These are phyloP conservation scores for Heterobasidion annosum DNA, from an alignment of 1,284 basidiomycete genomes.

Conservation along the genomic window DNA sequence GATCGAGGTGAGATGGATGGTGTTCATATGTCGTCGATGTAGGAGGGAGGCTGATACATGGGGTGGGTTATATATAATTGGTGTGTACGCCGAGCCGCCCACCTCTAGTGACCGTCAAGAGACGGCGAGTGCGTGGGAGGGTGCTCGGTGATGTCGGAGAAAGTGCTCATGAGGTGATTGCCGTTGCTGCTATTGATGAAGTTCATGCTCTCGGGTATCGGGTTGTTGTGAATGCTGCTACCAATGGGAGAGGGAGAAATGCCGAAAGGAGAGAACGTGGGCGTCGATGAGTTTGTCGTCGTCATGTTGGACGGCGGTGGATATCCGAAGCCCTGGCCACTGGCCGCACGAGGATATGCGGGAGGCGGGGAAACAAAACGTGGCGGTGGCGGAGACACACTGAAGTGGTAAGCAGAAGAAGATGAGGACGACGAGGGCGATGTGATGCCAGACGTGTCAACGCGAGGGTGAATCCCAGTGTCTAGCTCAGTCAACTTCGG, in stretches of 20 bases:
- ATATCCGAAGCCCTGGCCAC: constrained; percentile 15
- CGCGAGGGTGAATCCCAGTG: constrained; percentile 18
- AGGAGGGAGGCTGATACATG: constrained; percentile 11
- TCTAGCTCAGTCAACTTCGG: constrained; percentile 27
- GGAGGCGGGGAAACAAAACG: constrained; percentile 42
- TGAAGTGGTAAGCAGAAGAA: constrained; percentile 28
- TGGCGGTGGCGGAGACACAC: constrained; percentile 24
- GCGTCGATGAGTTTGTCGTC: constrained; percentile 22
- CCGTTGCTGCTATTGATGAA: constrained; percentile 21
- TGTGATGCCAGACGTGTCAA: constrained; percentile 28
- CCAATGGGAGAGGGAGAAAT: constrained; percentile 30
- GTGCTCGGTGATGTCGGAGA: constrained; percentile 12
- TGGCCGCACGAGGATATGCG: constrained; percentile 6
- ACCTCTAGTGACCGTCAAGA: constrained; percentile 10
- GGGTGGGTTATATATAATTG: constrained; percentile 6
- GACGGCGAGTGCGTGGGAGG: constrained; percentile 9
- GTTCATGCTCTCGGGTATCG: constrained; percentile 54
- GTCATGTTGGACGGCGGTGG: constrained; percentile 24
- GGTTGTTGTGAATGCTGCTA: constrained; percentile 13
- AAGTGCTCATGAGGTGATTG: constrained; percentile 11
- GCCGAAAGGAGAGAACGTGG: constrained; percentile 58
- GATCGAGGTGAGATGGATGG: constrained; percentile 9
- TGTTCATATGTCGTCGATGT: constrained; percentile 12
- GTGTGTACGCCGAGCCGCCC: constrained; percentile 3
- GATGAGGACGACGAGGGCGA: constrained; percentile 32